Conservation (phyloP, 192 early-diverging fungal species). For the Phycomyces blakesleeanus region DNA sequence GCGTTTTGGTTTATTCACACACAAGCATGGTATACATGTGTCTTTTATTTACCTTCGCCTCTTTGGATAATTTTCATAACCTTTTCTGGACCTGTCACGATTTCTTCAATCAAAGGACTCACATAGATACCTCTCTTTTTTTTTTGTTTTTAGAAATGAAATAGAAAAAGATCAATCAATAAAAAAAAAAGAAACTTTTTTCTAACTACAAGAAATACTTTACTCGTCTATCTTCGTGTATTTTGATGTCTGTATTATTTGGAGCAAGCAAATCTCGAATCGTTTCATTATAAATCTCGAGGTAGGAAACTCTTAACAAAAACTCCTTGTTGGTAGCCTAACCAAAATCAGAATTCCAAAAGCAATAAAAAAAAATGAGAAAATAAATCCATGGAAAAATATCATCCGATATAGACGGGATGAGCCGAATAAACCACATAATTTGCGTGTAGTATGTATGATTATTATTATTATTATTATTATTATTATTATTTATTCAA, state of each 20-base stretch:
- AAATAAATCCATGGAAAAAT: not conserved
- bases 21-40: not conserved
- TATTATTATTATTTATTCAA: no score
- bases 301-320: constrained; percentile 89
- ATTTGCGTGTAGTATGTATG: no score
- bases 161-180: not conserved
- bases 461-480: not conserved
- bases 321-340: constrained; percentile 73
- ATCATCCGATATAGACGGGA: no score
- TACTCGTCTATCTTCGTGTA: constrained; percentile 70
- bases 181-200: not conserved
- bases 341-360: constrained; percentile 6
- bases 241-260: constrained; percentile 76
- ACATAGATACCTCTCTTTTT: constrained; percentile 69
- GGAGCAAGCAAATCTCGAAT: constrained; percentile 89
- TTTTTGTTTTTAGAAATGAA: not conserved
- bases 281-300: constrained; percentile 97
- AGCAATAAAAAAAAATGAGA: not conserved
- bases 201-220: not conserved
- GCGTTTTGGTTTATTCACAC: no score
- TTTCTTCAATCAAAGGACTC: constrained; percentile 66
- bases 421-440: no score
- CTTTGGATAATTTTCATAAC: constrained; percentile 72
- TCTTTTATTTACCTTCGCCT: constrained; percentile 58
- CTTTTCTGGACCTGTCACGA: constrained; percentile 64